A percentile compares a stretch with the other conserved stretches of the same genome.
These are phyloP conservation scores for Wickerhamomyces chambardii DNA, from an alignment of 805 yeast genomes.

Conservation along the genomic window DNA sequence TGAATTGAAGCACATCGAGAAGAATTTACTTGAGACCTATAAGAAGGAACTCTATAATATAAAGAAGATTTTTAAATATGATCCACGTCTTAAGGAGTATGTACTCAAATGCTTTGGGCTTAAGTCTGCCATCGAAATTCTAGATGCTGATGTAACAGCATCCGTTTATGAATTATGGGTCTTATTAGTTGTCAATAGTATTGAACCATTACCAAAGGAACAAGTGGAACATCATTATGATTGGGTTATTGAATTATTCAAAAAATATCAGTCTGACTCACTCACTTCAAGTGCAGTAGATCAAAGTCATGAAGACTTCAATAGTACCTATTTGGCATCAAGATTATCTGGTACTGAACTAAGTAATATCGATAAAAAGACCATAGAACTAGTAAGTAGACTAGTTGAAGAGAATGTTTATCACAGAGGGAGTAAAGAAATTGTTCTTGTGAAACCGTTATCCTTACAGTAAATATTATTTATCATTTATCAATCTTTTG, in stretches of 20 bases:
- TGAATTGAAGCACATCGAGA: slow-evolving; percentile 40
- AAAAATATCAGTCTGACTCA: too few relatives aligned
- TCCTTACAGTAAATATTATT: too few relatives aligned
- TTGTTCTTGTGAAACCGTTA: not conserved
- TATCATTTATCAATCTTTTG: too few relatives aligned
- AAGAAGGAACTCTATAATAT: slow-evolving; percentile 37
- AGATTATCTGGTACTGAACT: too few relatives aligned
- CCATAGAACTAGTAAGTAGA: too few relatives aligned
- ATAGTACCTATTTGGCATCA: too few relatives aligned
- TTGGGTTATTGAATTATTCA: slow-evolving; percentile 8
- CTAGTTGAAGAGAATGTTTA: too few relatives aligned
- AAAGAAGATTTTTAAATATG: slow-evolving; percentile 43
- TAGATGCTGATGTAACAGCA: slow-evolving; percentile 33
- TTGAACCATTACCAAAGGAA: slow-evolving; percentile 20
- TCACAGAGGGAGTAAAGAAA: not conserved
- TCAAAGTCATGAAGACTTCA: too few relatives aligned
- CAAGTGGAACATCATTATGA: slow-evolving; percentile 6
- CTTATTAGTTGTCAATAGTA: slow-evolving; percentile 37
- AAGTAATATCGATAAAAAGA: too few relatives aligned
- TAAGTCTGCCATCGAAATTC: slow-evolving; percentile 32
- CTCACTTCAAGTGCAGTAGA: too few relatives aligned
- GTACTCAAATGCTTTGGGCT: slow-evolving; percentile 40
- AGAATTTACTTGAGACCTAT: slow-evolving; percentile 30
- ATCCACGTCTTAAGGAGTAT: slow-evolving; percentile 35
- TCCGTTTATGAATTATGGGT: slow-evolving; percentile 35